phyloP scores from a whole-genome alignment of 1,284 basidiomycete species.

The Rhizoctonia solani region DNA sequence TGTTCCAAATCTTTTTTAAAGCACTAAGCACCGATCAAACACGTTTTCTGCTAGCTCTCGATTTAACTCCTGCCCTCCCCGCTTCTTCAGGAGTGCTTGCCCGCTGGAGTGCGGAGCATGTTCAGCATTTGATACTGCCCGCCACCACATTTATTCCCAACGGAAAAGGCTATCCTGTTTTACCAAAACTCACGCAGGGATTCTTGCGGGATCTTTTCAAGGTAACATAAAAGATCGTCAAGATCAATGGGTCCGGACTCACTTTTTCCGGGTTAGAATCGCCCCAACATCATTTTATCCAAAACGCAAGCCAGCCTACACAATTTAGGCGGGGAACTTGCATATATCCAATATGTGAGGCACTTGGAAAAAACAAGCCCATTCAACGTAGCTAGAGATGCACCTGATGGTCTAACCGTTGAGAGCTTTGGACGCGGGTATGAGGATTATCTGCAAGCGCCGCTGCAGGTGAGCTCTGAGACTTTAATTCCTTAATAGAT shows the following conservation, averaged over 20 bases:
- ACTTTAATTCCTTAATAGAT: constrained; percentile 11
- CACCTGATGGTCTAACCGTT: constrained; percentile 59
- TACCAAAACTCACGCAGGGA: constrained; percentile 87
- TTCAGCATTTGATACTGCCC: constrained; percentile 86
- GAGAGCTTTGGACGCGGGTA: constrained; percentile 92
- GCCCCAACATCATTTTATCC: constrained; percentile 80
- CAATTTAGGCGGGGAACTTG: constrained; percentile 76
- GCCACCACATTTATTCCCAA: constrained; percentile 93
- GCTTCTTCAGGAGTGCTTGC: constrained; percentile 68
- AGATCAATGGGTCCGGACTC: neutral
- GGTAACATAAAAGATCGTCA: constrained; percentile 48
- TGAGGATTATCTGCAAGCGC: constrained; percentile 94
- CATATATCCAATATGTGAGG: constrained; percentile 89
- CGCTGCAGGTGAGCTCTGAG: constrained; percentile 68
- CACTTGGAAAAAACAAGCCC: constrained; percentile 80
- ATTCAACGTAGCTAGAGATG: constrained; percentile 59
- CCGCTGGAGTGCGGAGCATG: constrained; percentile 92
- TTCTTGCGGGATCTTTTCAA: constrained; percentile 89
- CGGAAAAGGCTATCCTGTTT: constrained; percentile 94
- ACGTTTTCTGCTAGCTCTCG: constrained; percentile 64
- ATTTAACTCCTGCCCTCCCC: constrained; percentile 86
- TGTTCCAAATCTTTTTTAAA: constrained; percentile 36
- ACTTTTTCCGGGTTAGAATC: constrained; percentile 57
- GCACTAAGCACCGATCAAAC: neutral
- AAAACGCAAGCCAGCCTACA: constrained; percentile 68